Conservation (phyloP, 2,329 filamentous ascomycete species). For the Xylaria multiplex region DNA sequence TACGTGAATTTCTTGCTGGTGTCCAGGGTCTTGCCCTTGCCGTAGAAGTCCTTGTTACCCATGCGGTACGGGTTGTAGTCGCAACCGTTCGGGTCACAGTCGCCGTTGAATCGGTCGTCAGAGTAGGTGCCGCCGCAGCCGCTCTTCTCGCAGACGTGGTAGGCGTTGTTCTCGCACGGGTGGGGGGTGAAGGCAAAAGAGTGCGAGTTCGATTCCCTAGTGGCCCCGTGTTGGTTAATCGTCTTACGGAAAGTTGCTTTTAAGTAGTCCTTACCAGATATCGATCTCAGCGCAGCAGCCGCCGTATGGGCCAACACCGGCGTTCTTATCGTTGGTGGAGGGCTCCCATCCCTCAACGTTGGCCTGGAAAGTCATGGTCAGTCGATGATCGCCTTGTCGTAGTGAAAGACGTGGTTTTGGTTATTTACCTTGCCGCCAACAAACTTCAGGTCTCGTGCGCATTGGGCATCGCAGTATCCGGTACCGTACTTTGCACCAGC, state of each 20-base stretch:
- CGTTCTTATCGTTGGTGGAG: constrained; percentile 61
- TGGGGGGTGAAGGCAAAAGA: constrained; percentile 71
- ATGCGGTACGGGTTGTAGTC: constrained; percentile 75
- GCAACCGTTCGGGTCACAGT: constrained; percentile 73
- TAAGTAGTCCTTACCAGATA: constrained; percentile 56
- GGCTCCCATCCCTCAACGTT: constrained; percentile 62
- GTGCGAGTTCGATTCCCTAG: constrained; percentile 66
- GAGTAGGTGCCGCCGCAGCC: constrained; percentile 61
- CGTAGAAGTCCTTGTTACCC: constrained; percentile 70
- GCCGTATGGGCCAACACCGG: constrained; percentile 61
- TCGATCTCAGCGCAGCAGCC: constrained; percentile 70
- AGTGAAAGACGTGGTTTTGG: background rate
- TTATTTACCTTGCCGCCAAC: constrained; percentile 56
- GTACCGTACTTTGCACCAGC: constrained; percentile 61
- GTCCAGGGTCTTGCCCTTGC: constrained; percentile 65
- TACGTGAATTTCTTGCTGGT: constrained; percentile 65
- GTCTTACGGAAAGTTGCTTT: background rate
- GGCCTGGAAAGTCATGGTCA: constrained; percentile 43
- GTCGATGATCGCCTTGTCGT: background rate
- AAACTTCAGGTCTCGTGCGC: constrained; percentile 61
- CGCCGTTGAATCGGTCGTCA: constrained; percentile 63
- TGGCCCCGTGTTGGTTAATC: constrained; percentile 27
- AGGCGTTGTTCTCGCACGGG: constrained; percentile 61
- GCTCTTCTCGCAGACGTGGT: constrained; percentile 59
- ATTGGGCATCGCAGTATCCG: constrained; percentile 65